phyloP scores from a whole-genome alignment of 768 basidiomycete species.

The Boletus rubropictus region DNA sequence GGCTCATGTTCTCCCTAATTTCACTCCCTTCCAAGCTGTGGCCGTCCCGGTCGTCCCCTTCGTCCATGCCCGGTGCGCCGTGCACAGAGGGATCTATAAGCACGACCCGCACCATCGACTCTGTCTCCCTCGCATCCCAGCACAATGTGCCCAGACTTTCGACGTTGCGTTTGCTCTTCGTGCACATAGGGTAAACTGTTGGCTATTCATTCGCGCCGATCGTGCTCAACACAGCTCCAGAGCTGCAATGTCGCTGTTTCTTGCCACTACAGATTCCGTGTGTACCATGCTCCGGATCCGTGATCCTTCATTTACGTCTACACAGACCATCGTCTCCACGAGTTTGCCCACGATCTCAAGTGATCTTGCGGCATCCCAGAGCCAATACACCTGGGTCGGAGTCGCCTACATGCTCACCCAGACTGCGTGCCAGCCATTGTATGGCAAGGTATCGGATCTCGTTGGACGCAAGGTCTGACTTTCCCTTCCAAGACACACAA shows the following conservation, averaged over 20 bases:
- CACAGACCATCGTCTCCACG: conserved; percentile 71
- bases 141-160: conserved; percentile 36
- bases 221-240: conserved; percentile 34
- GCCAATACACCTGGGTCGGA: conserved; percentile 81
- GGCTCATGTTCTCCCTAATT: conserved; percentile 16
- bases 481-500: conserved; percentile 4
- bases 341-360: conserved; percentile 74
- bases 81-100: conserved; percentile 20
- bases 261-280: conserved; percentile 84
- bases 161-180: conserved; percentile 49
- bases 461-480: conserved; percentile 66
- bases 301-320: conserved; percentile 5
- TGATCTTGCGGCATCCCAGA: conserved; percentile 59
- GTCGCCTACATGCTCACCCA: conserved; percentile 83
- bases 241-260: conserved; percentile 73
- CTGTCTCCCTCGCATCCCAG: conserved; percentile 20
- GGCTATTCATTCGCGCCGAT: background rate
- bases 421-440: conserved; percentile 79
- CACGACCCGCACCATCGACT: conserved; percentile 17
- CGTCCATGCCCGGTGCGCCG: conserved; percentile 5
- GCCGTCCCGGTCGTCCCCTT: conserved; percentile 1
- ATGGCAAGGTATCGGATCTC: conserved; percentile 74
- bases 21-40: conserved; percentile 7
- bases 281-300: conserved; percentile 21
- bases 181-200: conserved; percentile 59